Conservation (phyloP, 192 early-diverging fungal genomes). For the Linderina pennispora region DNA sequence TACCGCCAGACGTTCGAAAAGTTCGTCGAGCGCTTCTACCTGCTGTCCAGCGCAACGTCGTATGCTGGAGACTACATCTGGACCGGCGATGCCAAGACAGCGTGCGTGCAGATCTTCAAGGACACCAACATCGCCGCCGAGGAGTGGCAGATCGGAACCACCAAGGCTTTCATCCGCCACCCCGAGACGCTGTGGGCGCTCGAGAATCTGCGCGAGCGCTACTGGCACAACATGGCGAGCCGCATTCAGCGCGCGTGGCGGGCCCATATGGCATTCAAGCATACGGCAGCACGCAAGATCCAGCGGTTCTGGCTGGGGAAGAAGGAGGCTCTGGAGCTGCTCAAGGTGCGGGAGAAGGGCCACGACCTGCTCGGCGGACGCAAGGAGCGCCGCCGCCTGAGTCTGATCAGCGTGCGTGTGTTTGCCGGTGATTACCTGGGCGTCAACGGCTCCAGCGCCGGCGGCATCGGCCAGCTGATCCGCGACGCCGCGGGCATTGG, state of each 20-base stretch:
- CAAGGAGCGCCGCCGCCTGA: conserved; percentile 90
- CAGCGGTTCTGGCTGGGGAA: conserved; percentile 71
- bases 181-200: conserved; percentile 91
- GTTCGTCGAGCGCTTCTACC: conserved; percentile 67
- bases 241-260: conserved; percentile 90
- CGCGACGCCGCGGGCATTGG: conserved; percentile 33
- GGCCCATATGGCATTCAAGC: conserved; percentile 60
- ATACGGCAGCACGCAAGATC: conserved; percentile 60
- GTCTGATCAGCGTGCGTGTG: conserved; percentile 70
- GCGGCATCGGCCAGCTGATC: conserved; percentile 22
- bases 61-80: conserved; percentile 81
- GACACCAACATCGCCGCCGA: conserved; percentile 75
- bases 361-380: conserved; percentile 81
- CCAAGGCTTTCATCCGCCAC: conserved; percentile 93
- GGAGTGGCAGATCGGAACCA: conserved; percentile 95
- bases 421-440: conserved; percentile 91
- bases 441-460: conserved; percentile 34
- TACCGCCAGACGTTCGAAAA: conserved; percentile 94
- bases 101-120: conserved; percentile 74
- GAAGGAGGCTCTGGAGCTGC: conserved; percentile 82
- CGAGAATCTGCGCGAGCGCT: conserved; percentile 88
- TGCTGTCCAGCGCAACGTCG: conserved; percentile 67
- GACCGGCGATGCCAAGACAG: conserved; percentile 68
- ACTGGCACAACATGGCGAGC: conserved; percentile 94
- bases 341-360: conserved; percentile 91